Evolutionary conservation across 176 grass and related monocot genomes (phyloP).

Genomic region (Tillandsia fasciculata): DNA sequence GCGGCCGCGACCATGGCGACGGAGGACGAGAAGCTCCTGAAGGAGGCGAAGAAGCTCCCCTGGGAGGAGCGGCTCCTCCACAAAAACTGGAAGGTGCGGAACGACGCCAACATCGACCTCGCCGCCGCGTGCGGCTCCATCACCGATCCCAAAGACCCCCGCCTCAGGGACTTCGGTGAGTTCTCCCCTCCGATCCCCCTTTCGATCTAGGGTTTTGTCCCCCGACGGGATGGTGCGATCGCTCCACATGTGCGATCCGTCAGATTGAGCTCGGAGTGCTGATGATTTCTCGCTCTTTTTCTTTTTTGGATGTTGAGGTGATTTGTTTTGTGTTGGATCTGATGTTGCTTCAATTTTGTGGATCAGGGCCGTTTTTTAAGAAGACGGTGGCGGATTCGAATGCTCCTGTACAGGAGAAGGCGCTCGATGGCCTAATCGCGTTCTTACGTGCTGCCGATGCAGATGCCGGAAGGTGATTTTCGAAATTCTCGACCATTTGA

Average conservation of each 20-base stretch:
- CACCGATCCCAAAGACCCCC: constrained; percentile 93
- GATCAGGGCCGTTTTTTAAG: constrained; percentile 79
- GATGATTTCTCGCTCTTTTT: neutral
- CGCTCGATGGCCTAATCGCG: constrained; percentile 75
- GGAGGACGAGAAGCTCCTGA: constrained; percentile 98
- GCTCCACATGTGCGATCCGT: constrained; percentile 26
- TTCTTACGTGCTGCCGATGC: constrained; percentile 87
- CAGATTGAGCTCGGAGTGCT: neutral
- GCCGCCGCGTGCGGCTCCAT: constrained; percentile 71
- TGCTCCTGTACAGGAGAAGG: constrained; percentile 96
- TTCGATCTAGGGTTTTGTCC: constrained; percentile 17
- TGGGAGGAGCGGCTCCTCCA: constrained; percentile 96
- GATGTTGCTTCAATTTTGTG: constrained; percentile 20
- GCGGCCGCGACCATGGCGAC: constrained; percentile 62
- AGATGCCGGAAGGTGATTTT: constrained; percentile 55
- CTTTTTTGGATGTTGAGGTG: constrained; percentile 3
- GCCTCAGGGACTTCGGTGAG: constrained; percentile 92
- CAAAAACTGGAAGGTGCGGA: constrained; percentile 99
- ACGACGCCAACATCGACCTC: constrained; percentile 98
- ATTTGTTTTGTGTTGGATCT: constrained; percentile 37
- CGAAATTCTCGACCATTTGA: neutral
- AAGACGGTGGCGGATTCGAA: constrained; percentile 95
- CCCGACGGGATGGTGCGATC: neutral
- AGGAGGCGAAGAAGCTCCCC: constrained; percentile 94
- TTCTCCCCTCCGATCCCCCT: neutral